These are phyloP conservation scores for Amanita pallidorosea DNA, from an alignment of 768 basidiomycete genomes.

Conservation along the genomic window DNA sequence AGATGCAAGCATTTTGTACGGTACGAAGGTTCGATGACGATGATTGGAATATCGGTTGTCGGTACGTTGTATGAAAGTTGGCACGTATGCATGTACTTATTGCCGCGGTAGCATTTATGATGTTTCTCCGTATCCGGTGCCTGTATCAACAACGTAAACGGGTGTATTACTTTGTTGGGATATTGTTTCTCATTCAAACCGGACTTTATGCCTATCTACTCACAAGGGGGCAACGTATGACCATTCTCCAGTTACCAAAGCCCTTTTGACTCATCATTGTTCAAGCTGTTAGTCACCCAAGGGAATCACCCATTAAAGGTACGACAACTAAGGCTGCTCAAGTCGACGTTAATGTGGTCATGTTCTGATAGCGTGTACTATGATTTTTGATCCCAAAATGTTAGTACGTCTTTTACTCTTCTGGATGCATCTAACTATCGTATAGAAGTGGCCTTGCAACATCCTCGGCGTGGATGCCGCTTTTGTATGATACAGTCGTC, in stretches of 20 bases:
- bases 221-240: slow-evolving; percentile 35
- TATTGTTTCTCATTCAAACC: slow-evolving; percentile 33
- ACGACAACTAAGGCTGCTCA: neutral
- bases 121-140: slow-evolving; percentile 41
- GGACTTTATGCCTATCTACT: slow-evolving; percentile 46
- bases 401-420: slow-evolving; percentile 12
- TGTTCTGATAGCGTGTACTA: slow-evolving; percentile 24
- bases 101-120: slow-evolving; percentile 30
- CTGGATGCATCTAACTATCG: slow-evolving; percentile 7
- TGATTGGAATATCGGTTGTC: slow-evolving; percentile 39
- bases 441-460: slow-evolving; percentile 27
- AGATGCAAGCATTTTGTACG: slow-evolving; percentile 38
- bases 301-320: neutral
- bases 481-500: slow-evolving; percentile 36
- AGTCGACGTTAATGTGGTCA: neutral
- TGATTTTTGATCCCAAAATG: slow-evolving; percentile 29
- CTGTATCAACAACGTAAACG: slow-evolving; percentile 24
- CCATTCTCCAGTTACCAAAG: neutral
- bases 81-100: neutral
- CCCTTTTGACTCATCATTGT: neutral
- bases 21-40: slow-evolving; percentile 42
- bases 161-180: slow-evolving; percentile 18
- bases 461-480: slow-evolving; percentile 40
- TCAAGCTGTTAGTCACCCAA: neutral
- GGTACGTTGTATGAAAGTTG: slow-evolving; percentile 12